phyloP scores from a whole-genome alignment of 2,329 filamentous ascomycete species.

The Capronia epimyces region DNA sequence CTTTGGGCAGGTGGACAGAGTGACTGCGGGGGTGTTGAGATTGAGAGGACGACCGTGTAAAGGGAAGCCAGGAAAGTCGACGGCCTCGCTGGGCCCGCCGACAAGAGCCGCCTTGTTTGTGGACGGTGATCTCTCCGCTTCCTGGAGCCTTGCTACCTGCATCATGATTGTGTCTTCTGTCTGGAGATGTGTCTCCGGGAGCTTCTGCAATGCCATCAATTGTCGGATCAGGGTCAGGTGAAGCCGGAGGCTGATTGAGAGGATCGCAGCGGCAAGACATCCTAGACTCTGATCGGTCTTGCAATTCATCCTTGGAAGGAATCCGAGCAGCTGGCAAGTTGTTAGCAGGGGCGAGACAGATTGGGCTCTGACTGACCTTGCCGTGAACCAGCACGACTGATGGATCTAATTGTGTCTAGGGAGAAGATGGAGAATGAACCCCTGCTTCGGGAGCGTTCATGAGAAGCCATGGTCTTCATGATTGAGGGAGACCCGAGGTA shows the following conservation, averaged over 20 bases:
- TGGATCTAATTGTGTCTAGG: constrained; percentile 20
- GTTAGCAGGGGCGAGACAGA: constrained; percentile 3
- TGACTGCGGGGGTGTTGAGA: constrained; percentile 15
- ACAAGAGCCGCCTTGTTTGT: constrained; percentile 1
- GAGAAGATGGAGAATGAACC: constrained; percentile 26
- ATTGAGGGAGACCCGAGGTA: not conserved
- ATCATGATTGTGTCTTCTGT: not conserved
- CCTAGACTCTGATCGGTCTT: constrained; percentile 17
- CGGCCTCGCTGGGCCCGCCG: constrained; percentile 11
- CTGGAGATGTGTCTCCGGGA: not conserved
- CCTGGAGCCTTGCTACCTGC: not conserved
- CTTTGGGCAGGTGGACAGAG: constrained; percentile 23
- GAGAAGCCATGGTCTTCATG: constrained; percentile 14
- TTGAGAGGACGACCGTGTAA: constrained; percentile 5
- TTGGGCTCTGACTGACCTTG: constrained; percentile 15
- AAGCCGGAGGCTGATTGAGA: constrained; percentile 19
- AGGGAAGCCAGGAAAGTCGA: constrained; percentile 27
- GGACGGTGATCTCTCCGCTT: not conserved
- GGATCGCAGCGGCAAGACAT: constrained; percentile 25
- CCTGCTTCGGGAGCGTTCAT: constrained; percentile 18
- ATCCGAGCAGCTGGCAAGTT: constrained; percentile 14
- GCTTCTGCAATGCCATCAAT: not conserved
- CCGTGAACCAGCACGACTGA: constrained; percentile 23
- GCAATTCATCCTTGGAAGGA: constrained; percentile 19
- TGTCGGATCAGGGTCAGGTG: constrained; percentile 6